Evolutionary conservation across 257 asterid species (phyloP), one percentile per base, ranked within the genome.

Genomic region (Jasminum sambac): DNA sequence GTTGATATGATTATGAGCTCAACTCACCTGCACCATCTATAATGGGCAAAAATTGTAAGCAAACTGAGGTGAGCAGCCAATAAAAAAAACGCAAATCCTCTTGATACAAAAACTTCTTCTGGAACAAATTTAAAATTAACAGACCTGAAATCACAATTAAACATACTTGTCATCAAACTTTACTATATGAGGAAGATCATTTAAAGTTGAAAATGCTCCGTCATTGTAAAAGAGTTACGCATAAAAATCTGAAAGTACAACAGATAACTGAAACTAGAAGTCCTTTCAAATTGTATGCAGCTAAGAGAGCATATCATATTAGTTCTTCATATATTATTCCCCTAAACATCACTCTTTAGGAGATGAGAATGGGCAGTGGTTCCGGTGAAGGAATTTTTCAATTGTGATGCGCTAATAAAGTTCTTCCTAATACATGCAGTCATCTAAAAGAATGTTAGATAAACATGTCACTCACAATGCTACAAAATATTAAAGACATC

Each of bases 71-170:
- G 88, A 60, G 74, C 81, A 13, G 38, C 84, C 78, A 81, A 76
- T 44, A 84, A 69, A 23, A 76, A 64, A 37, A 84, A 55, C 14
- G 86, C 84, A 66, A 84, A 79, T 69, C 72, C 74, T 63, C 74
- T 79, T 0, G 88, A 84, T 46, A 81, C 74, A 72, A 84, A 84
- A 52, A 81, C 67, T 24, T 74, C 67, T 70, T 84, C 86, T 24
- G 86, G 88, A 76, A 84, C 78, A 71, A 84, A 84, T 81, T 81
- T 84, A 80, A 84, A 84, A 77, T 84, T 84, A 62, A 84, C 88
- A 30, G 88, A 84, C 88, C 88, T 84, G 85, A 39, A 55, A 55
- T 55, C 36, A 10, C 30, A 55, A 55, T 21, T 9, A 55, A 3
- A 19, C 9, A 17, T 55, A 21, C n/a, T 8, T 55, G 2, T 55